Percentiles rank a stretch among this genome's conserved stretches.
Evolutionary conservation across 129 eudicot genomes (phyloP).

Genomic region (Artemisia annua): DNA sequence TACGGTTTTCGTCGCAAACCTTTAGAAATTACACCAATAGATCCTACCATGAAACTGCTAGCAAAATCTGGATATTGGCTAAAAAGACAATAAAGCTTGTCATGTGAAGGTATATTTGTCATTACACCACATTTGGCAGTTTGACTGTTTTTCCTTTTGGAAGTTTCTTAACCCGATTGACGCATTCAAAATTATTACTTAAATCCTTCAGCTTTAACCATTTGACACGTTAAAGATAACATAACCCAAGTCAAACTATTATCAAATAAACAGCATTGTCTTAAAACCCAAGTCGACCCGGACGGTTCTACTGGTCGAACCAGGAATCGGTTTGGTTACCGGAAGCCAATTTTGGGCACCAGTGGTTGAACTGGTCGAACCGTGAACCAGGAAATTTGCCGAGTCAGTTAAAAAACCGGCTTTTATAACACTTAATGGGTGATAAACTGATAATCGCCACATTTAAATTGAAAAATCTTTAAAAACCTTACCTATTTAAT

Average conservation of each 20-base stretch:
- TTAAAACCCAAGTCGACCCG: not conserved
- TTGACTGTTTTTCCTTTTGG: not conserved
- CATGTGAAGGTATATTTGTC: too few relatives aligned
- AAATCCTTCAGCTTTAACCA: too few relatives aligned
- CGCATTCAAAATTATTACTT: not conserved
- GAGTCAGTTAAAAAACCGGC: not conserved
- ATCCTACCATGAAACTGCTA: too few relatives aligned
- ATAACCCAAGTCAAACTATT: not conserved
- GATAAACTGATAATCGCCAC: not conserved
- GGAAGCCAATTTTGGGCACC: too few relatives aligned
- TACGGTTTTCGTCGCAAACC: too few relatives aligned
- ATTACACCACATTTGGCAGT: too few relatives aligned
- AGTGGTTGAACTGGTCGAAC: not conserved
- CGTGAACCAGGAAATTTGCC: not conserved
- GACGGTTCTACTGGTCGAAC: too few relatives aligned
- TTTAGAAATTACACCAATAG: too few relatives aligned
- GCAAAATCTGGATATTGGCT: too few relatives aligned
- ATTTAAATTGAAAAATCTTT: not conserved
- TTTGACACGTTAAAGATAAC: too few relatives aligned
- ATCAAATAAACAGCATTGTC: not conserved
- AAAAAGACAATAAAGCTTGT: too few relatives aligned
- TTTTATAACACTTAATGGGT: not conserved
- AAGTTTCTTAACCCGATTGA: not conserved
- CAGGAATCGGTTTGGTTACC: too few relatives aligned
- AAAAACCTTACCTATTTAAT: slow-evolving; percentile 57